Evolutionary conservation across 345 rosid genomes (phyloP).

Genomic region (Chamaenerion angustifolium): DNA sequence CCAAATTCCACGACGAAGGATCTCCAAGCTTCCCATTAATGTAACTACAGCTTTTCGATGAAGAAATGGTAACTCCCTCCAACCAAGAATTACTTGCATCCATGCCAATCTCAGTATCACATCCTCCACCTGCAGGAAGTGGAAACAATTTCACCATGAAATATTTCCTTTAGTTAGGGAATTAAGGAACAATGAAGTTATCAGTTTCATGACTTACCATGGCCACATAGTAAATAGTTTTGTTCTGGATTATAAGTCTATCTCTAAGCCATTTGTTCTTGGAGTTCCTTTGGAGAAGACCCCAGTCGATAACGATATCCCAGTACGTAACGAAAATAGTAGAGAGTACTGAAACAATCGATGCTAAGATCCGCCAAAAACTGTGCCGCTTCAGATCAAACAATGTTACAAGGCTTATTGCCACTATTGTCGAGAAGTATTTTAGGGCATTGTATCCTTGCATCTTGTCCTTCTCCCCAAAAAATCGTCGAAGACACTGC

Average conservation of each 20-base stretch:
- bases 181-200: no score
- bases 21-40: conserved; percentile 50
- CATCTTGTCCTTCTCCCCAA: conserved; percentile 35
- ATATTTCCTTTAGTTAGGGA: no score
- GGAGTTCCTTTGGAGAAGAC: conserved; percentile 43
- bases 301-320: conserved; percentile 76
- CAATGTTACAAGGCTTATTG: conserved; percentile 33
- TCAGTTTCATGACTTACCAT: conserved; percentile 31
- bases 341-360: conserved; percentile 36
- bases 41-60: conserved; percentile 40
- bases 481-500: conserved; percentile 46
- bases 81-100: conserved; percentile 58
- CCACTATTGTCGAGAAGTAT: conserved; percentile 48
- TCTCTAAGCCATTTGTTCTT: conserved; percentile 76
- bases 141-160: no score
- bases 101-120: conserved; percentile 67
- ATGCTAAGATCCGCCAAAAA: conserved; percentile 34
- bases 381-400: conserved; percentile 18
- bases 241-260: conserved; percentile 41
- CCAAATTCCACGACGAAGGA: conserved; percentile 55
- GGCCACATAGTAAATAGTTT: conserved; percentile 43
- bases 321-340: conserved; percentile 41
- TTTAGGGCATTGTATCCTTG: conserved; percentile 40
- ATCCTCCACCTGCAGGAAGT: conserved; percentile 38
- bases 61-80: conserved; percentile 37